These are phyloP conservation scores for Sorghum bicolor DNA, from an alignment of 176 grass and related monocot genomes.

Conservation along the genomic window DNA sequence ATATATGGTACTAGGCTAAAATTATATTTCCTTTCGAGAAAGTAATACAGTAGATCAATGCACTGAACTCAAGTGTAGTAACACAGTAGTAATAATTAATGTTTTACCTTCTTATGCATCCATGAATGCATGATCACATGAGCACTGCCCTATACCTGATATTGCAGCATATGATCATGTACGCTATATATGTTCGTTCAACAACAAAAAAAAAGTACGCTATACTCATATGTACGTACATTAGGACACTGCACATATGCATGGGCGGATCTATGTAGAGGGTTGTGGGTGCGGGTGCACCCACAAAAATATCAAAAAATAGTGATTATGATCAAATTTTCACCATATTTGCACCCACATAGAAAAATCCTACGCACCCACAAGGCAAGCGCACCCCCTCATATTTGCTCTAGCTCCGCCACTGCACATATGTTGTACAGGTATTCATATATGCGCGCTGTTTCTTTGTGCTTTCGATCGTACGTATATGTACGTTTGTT, in stretches of 20 bases:
- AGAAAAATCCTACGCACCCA: no score
- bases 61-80: neutral
- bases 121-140: neutral
- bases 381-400: no score
- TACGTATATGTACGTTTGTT: neutral
- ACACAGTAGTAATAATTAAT: neutral
- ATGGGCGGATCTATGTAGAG: no score
- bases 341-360: no score
- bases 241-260: neutral
- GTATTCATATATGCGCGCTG: neutral
- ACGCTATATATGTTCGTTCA: neutral
- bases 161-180: neutral
- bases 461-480: neutral
- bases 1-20: neutral
- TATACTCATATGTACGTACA: neutral
- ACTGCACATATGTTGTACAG: neutral
- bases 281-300: no score
- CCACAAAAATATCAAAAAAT: no score
- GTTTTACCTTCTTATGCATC: no score
- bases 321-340: no score
- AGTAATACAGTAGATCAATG: neutral
- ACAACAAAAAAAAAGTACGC: neutral
- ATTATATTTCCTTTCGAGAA: neutral
- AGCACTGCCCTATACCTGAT: neutral
- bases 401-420: no score